These are phyloP conservation scores for Colletotrichum sp. DNA, from an alignment of 2,329 filamentous ascomycete species.

Conservation along the genomic window DNA sequence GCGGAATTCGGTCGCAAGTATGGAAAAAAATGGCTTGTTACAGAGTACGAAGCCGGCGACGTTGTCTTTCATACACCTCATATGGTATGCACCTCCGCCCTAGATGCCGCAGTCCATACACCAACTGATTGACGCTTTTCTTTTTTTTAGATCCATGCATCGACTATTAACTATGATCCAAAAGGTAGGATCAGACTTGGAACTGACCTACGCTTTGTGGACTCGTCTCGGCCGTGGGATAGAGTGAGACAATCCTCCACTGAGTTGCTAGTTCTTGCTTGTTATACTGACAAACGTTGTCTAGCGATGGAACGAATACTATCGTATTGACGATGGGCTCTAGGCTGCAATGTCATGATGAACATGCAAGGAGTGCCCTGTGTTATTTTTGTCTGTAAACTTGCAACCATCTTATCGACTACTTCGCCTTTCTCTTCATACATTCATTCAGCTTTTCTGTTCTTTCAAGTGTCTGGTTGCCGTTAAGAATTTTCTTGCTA, in stretches of 20 bases:
- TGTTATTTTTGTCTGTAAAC: background rate
- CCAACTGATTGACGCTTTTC: background rate
- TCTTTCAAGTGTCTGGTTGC: too few species aligned
- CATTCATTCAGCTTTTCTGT: background rate
- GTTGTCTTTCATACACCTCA: conserved; percentile 43
- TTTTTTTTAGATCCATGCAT: conserved; percentile 49
- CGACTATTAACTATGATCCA: conserved; percentile 58
- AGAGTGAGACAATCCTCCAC: conserved; percentile 28
- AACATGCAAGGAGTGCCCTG: background rate
- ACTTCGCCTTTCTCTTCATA: rapidly evolving
- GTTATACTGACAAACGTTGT: background rate
- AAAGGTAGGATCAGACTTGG: conserved; percentile 57
- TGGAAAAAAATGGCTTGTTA: conserved; percentile 36
- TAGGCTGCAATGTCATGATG: background rate
- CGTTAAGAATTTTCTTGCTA: too few species aligned
- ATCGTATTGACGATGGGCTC: background rate
- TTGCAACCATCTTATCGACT: background rate
- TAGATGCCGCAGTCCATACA: rapidly evolving
- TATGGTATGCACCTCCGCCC: conserved; percentile 25
- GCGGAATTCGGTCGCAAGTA: conserved; percentile 31
- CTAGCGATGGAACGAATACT: conserved; percentile 3
- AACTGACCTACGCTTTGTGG: conserved; percentile 61
- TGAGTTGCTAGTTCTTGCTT: rapidly evolving
- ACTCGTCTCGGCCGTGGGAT: conserved; percentile 54
- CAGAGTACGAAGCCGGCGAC: conserved; percentile 43